Percentiles rank a stretch among this genome's conserved stretches.
These are phyloP conservation scores for Aspergillus cavernicola DNA, from an alignment of 495 filamentous ascomycete genomes.

Conservation along the genomic window DNA sequence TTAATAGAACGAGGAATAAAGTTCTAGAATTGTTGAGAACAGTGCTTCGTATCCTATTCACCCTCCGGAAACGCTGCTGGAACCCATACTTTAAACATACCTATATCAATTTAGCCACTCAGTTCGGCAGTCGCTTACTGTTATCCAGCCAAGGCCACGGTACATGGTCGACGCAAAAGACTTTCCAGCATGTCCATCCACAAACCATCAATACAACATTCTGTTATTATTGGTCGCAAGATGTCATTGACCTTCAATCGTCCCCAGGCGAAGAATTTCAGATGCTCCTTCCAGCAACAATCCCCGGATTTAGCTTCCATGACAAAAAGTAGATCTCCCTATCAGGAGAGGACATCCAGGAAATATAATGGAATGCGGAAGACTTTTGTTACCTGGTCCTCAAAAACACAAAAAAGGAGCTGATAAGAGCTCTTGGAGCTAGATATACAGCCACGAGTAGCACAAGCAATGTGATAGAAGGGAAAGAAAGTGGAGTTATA, in stretches of 20 bases:
- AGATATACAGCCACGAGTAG: no score
- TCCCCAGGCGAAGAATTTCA: not conserved
- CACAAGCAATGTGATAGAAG: no score
- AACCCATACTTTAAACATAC: not conserved
- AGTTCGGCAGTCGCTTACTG: not conserved
- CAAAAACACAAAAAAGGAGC: not conserved
- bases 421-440: not conserved
- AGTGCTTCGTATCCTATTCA: not conserved
- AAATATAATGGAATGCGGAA: not conserved
- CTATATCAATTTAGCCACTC: no score
- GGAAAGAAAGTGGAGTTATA: no score
- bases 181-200: not conserved
- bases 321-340: slow-evolving; percentile 1
- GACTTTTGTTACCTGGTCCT: not conserved
- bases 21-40: not conserved
- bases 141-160: not conserved
- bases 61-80: not conserved
- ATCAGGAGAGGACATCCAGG: not conserved
- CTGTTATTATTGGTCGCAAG: not conserved
- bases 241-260: not conserved
- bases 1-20: not conserved
- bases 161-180: slow-evolving; percentile 1
- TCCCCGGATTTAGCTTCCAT: not conserved
- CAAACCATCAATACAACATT: not conserved
- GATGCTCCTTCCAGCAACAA: not conserved